Evolutionary conservation across 371 early-diverging fungal species (phyloP), one percentile per base, ranked within the genome.

Genomic region (Mortierella sp.): DNA sequence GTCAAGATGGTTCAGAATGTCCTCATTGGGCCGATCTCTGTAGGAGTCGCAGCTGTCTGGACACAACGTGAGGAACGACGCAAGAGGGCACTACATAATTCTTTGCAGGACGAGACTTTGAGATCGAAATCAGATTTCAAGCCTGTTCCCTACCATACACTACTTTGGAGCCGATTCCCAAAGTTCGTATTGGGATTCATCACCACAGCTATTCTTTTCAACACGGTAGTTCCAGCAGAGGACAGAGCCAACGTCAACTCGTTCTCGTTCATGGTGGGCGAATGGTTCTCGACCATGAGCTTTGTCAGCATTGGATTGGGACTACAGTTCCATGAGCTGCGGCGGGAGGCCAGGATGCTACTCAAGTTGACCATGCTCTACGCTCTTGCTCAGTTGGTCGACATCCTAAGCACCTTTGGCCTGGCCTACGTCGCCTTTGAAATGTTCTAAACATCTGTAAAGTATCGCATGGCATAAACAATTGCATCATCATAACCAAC

Each of bases 1-100:
- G 88, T 86, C 54, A 88, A 88, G 58, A 88, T 88, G 87, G 81
- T 88, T 44, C 88, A 88, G 56, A 88, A 86, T 40, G 83, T 86
- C 12, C 68, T 88, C 37, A 88, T 88, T 59, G 88, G 88, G 1
- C 86, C 87, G 21, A 66, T 88, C 4, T 84, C 86, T 5, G 88
- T 86, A 9, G 63, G 86, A 16, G 79, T 86, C 63, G 86, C 87
- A 0, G 86, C 82, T 63, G 85, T 79, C 16, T 88, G 87, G 87
- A 80, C 85, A 16, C 72, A 78, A 19, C 83, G 85, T 48, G 86
- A 86, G 60, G 63, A 86, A 3, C 71, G 81, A 17, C 67, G 68
- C 21, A 54, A n/a, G 52, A 44, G 64, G 12, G 60, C 41, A 1
- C 40, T 77, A 19, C 62, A 58, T 49, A 54, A 47, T 46, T 52